A percentile compares a stretch with the other conserved stretches of the same genome.
Conservation (phyloP, 2,329 filamentous ascomycete genomes). For the Microdochium bolleyi region DNA sequence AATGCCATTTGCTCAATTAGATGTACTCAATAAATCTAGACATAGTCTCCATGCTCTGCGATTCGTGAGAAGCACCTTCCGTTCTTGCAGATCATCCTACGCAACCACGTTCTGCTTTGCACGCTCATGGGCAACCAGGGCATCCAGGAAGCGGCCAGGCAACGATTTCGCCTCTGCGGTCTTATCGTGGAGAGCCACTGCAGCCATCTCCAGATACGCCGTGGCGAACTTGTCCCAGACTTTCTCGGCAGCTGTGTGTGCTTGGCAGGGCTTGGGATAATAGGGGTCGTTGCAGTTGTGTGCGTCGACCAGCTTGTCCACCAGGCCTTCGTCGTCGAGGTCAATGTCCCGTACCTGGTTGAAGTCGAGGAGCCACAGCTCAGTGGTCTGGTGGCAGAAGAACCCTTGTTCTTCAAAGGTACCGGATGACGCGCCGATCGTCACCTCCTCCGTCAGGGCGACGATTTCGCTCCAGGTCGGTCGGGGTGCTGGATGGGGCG, state of each 20-base stretch:
- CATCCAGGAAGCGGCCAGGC: background rate
- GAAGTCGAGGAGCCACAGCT: constrained; percentile 22
- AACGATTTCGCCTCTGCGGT: background rate
- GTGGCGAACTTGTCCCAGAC: background rate
- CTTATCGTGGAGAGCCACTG: background rate
- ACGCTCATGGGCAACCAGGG: background rate
- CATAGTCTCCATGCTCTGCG: too few species aligned
- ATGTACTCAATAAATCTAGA: too few species aligned
- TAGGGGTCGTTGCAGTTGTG: background rate
- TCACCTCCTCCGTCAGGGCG: background rate
- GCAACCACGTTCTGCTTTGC: background rate
- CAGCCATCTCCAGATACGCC: background rate
- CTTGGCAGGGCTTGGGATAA: background rate
- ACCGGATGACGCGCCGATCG: background rate
- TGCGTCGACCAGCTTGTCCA: background rate
- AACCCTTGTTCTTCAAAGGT: constrained; percentile 3
- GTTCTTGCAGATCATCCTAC: too few species aligned
- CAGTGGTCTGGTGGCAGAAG: constrained; percentile 5
- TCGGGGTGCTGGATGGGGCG: background rate
- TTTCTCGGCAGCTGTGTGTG: background rate
- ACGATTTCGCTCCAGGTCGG: background rate
- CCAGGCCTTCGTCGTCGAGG: constrained; percentile 8
- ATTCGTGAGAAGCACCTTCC: too few species aligned
- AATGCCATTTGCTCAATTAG: too few species aligned
- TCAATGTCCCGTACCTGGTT: constrained; percentile 15